These are phyloP conservation scores for Xylaria nigripes DNA, from an alignment of 495 filamentous ascomycete species.

Conservation along the genomic window DNA sequence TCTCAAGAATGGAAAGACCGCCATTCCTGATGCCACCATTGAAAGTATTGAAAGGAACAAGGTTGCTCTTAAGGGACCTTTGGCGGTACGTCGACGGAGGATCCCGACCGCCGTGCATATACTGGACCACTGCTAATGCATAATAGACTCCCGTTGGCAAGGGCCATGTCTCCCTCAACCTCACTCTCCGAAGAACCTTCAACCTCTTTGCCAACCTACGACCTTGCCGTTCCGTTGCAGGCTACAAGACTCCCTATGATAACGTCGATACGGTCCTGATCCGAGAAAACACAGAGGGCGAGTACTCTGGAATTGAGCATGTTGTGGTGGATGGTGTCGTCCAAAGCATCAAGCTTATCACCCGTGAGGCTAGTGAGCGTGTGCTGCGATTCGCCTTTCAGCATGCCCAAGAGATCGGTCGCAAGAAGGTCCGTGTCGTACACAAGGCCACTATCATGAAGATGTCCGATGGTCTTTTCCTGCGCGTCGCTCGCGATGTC, in stretches of 20 bases:
- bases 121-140: slow-evolving; percentile 4
- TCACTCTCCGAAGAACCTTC: slow-evolving; percentile 96
- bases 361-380: slow-evolving; percentile 81
- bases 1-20: slow-evolving; percentile 85
- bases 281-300: slow-evolving; percentile 99
- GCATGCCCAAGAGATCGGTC: slow-evolving; percentile 82
- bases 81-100: slow-evolving; percentile 62
- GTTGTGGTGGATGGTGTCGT: slow-evolving; percentile 96
- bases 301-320: slow-evolving; percentile 99
- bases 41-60: slow-evolving; percentile 84
- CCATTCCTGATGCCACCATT: slow-evolving; percentile 85
- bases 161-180: slow-evolving; percentile 97
- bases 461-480: slow-evolving; percentile 98
- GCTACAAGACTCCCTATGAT: slow-evolving; percentile 98
- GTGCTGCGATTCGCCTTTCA: slow-evolving; percentile 96
- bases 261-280: slow-evolving; percentile 95
- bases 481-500: slow-evolving; percentile 71
- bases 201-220: slow-evolving; percentile 99
- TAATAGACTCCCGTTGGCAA: slow-evolving; percentile 89
- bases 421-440: slow-evolving; percentile 91
- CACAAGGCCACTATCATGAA: slow-evolving; percentile 99
- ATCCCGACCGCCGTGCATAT: not conserved
- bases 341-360: slow-evolving; percentile 99
- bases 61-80: slow-evolving; percentile 93
- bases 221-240: slow-evolving; percentile 90